phyloP scores from a whole-genome alignment of 176 grass and related monocot genomes.

The Luzula sylvatica region DNA sequence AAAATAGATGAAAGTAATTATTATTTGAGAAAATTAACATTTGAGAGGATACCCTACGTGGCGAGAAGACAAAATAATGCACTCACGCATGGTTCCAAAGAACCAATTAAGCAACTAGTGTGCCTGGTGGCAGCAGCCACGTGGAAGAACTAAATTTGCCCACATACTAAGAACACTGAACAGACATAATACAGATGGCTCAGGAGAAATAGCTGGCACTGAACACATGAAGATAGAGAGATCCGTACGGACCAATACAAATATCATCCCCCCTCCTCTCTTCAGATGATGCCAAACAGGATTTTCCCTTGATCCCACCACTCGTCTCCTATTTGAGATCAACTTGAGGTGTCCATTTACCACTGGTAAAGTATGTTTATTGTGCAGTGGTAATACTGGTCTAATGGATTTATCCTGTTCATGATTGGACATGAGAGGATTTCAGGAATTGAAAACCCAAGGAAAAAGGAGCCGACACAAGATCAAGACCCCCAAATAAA shows the following conservation, averaged over 20 bases:
- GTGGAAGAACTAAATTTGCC: neutral
- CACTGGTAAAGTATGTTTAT: too few relatives aligned
- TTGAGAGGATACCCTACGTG: neutral
- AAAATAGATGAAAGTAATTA: too few relatives aligned
- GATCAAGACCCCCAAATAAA: too few relatives aligned
- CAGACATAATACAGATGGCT: neutral
- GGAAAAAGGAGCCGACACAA: too few relatives aligned
- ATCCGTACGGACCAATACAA: neutral
- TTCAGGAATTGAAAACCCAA: too few relatives aligned
- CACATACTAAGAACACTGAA: neutral
- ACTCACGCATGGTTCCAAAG: neutral
- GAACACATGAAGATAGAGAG: neutral
- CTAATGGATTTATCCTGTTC: neutral
- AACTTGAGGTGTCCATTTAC: neutral
- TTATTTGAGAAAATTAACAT: neutral
- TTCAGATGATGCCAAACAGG: too few relatives aligned
- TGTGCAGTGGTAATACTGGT: neutral
- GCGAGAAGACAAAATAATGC: neutral
- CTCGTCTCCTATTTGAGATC: neutral
- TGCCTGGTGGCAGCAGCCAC: neutral
- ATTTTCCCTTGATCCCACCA: neutral
- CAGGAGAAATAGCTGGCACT: constrained; percentile 15
- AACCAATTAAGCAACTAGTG: neutral
- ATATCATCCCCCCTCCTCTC: neutral
- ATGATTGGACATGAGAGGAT: neutral